A percentile compares a stretch with the other conserved stretches of the same genome.
phyloP scores from a whole-genome alignment of 768 basidiomycete genomes.

The Holtermannia corniformis region DNA sequence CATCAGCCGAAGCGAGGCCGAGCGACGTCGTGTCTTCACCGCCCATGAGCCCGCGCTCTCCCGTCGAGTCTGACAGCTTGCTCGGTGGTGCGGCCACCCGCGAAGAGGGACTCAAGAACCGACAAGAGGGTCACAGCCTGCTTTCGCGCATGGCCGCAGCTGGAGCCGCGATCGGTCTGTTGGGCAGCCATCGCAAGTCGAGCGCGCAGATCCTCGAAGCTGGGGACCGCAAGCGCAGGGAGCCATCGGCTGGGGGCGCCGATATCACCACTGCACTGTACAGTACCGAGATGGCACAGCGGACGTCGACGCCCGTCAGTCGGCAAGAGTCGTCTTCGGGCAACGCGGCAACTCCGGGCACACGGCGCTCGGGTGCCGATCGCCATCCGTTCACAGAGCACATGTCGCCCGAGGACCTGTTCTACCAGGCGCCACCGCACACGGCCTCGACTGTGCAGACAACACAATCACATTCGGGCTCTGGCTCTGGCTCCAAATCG shows the following conservation, averaged over 20 bases:
- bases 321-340: not conserved
- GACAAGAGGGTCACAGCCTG: not conserved
- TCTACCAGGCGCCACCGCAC: not conserved
- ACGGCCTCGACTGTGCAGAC: not conserved
- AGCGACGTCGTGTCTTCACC: not conserved
- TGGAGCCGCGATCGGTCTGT: not conserved
- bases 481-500: not conserved
- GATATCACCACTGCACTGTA: not conserved
- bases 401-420: not conserved
- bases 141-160: not conserved
- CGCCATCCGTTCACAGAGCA: not conserved
- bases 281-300: not conserved
- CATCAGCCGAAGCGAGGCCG: not conserved
- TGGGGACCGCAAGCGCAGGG: not conserved
- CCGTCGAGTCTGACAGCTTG: not conserved
- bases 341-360: too few species aligned
- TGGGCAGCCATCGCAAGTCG: not conserved
- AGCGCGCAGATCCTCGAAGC: not conserved
- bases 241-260: not conserved
- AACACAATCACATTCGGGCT: not conserved
- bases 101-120: not conserved
- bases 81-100: not conserved
- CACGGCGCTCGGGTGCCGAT: too few species aligned
- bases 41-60: not conserved
- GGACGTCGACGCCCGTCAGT: not conserved